phyloP scores from a whole-genome alignment of 2,329 filamentous ascomycete species.

The Cordyceps cateniannulata region DNA sequence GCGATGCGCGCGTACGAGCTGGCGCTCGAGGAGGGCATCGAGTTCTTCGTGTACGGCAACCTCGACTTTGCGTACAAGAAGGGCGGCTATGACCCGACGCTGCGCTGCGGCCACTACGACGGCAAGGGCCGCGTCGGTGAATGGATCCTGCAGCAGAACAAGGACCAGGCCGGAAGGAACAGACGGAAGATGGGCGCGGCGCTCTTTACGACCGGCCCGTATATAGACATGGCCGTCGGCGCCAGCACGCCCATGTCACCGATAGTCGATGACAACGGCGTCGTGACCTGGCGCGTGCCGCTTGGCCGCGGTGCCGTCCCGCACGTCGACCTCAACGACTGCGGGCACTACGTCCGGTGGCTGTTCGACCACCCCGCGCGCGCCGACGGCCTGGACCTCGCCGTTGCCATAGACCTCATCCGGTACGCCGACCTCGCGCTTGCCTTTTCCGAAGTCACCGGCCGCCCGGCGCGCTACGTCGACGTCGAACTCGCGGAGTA shows the following conservation, averaged over 20 bases:
- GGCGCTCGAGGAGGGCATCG: constrained; percentile 35
- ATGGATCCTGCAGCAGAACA: constrained; percentile 38
- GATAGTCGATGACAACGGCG: constrained; percentile 28
- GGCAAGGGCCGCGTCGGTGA: constrained; percentile 38
- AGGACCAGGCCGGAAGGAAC: constrained; percentile 5
- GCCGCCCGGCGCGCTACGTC: constrained; percentile 33
- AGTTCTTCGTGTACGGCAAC: constrained; percentile 41
- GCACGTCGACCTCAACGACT: constrained; percentile 40
- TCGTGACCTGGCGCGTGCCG: constrained; percentile 36
- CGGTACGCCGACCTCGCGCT: constrained; percentile 31
- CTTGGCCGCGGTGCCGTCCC: constrained; percentile 33
- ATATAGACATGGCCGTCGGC: constrained; percentile 38
- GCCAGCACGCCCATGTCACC: constrained; percentile 32
- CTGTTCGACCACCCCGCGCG: constrained; percentile 39
- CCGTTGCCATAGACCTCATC: constrained; percentile 36
- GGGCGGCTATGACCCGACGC: constrained; percentile 37
- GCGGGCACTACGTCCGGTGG: constrained; percentile 40
- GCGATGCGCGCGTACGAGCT: constrained; percentile 35
- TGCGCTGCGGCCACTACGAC: constrained; percentile 42
- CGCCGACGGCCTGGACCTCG: constrained; percentile 38
- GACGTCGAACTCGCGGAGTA: constrained; percentile 30
- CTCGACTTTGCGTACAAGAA: constrained; percentile 45
- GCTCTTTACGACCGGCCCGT: constrained; percentile 37
- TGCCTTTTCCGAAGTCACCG: constrained; percentile 37
- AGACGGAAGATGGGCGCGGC: constrained; percentile 26